These are phyloP conservation scores for Catharanthus roseus DNA, from an alignment of 257 asterid genomes.

Conservation along the genomic window DNA sequence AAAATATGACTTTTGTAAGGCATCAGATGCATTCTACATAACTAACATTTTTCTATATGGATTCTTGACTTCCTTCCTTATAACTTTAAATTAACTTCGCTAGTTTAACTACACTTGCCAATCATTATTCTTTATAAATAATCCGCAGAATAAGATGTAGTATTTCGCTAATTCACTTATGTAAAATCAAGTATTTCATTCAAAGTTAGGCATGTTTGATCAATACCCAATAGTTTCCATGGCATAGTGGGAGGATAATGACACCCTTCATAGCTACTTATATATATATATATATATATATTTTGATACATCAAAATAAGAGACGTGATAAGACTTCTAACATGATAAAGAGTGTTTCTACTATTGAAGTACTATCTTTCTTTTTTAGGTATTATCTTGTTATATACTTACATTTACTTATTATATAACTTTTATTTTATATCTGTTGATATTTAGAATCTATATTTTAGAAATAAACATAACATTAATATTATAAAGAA, in stretches of 20 bases:
- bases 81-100: not conserved
- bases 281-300: too few relatives aligned
- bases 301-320: too few relatives aligned
- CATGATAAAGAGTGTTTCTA: too few relatives aligned
- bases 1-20: slow-evolving; percentile 1
- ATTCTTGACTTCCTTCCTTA: not conserved
- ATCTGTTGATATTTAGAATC: too few relatives aligned
- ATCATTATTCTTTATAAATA: not conserved
- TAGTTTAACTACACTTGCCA: not conserved
- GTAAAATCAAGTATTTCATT: slow-evolving; percentile 19
- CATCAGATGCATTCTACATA: slow-evolving; percentile 13
- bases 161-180: slow-evolving; percentile 27
- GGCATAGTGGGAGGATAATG: slow-evolving; percentile 7
- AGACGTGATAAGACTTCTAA: too few relatives aligned
- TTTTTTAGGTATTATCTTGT: too few relatives aligned
- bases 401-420: too few relatives aligned
- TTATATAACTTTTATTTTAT: too few relatives aligned
- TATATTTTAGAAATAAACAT: too few relatives aligned
- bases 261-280: too few relatives aligned
- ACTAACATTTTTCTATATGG: not conserved
- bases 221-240: slow-evolving; percentile 5
- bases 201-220: slow-evolving; percentile 37
- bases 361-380: too few relatives aligned
- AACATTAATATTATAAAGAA: too few relatives aligned
- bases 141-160: not conserved